phyloP scores from a whole-genome alignment of 2,329 filamentous ascomycete species.

The Hypoxylon sp. region DNA sequence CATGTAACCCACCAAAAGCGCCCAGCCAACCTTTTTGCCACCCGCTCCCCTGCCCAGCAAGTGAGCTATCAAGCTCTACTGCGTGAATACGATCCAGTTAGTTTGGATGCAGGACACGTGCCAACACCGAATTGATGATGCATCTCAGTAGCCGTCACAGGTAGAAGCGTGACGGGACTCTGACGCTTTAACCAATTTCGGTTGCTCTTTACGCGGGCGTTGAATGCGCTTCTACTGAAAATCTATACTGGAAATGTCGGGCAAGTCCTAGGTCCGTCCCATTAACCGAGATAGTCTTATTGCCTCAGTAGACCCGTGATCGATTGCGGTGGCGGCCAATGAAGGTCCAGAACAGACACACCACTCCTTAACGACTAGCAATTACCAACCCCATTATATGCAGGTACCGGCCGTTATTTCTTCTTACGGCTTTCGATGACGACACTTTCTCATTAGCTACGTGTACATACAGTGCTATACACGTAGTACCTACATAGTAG shows the following conservation, averaged over 20 bases:
- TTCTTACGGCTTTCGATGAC: conserved; percentile 44
- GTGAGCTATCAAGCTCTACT: conserved; percentile 2
- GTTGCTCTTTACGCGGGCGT: conserved; percentile 5
- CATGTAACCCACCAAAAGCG: conserved; percentile 36
- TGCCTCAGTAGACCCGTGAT: conserved; percentile 19
- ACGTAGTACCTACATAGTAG: conserved; percentile 22
- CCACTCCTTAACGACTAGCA: conserved; percentile 16
- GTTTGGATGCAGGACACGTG: conserved; percentile 38
- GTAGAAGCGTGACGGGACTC: conserved; percentile 30
- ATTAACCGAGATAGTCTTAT: conserved; percentile 21
- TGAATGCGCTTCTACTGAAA: conserved; percentile 2
- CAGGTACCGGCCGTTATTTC: conserved; percentile 49
- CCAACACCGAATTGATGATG: conserved; percentile 32
- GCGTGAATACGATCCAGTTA: conserved; percentile 25
- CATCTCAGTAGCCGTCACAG: conserved; percentile 22
- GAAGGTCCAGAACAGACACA: conserved; percentile 1
- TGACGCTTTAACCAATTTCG: conserved; percentile 17
- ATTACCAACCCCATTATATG: conserved; percentile 44
- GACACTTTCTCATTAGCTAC: conserved; percentile 39
- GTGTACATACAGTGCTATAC: conserved; percentile 30
- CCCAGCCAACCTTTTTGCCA: conserved; percentile 35
- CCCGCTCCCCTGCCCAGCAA: conserved; percentile 17
- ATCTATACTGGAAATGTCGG: conserved; percentile 9
- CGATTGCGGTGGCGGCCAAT: conserved; percentile 35
- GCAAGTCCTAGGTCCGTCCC: conserved; percentile 15